Conservation (phyloP, 106 monocot genomes). For the Ottelia alismoides region DNA sequence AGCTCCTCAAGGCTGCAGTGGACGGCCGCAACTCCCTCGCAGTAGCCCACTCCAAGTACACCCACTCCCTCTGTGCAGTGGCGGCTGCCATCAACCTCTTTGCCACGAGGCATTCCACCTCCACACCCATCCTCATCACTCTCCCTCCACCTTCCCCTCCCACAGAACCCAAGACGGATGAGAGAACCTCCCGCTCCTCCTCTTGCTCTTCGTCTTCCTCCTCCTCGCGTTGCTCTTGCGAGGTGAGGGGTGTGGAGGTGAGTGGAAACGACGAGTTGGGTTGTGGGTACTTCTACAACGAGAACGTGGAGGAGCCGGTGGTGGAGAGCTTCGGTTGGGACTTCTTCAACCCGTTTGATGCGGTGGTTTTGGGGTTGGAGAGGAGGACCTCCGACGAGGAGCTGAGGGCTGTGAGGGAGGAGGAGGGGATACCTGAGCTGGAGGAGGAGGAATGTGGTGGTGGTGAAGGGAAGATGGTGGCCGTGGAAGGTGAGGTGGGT, state of each 20-base stretch:
- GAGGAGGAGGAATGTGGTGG: constrained; percentile 37
- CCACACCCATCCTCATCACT: constrained; percentile 42
- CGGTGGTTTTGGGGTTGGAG: constrained; percentile 20
- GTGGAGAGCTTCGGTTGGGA: constrained; percentile 67
- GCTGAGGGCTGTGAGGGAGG: constrained; percentile 61
- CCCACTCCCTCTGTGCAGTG: constrained; percentile 50
- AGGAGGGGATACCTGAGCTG: constrained; percentile 85
- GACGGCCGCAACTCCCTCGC: constrained; percentile 56
- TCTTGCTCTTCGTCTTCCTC: constrained; percentile 15
- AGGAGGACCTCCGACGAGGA: constrained; percentile 57
- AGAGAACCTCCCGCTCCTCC: constrained; percentile 23
- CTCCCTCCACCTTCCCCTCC: constrained; percentile 17
- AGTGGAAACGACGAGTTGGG: constrained; percentile 15
- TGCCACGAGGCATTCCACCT: constrained; percentile 60
- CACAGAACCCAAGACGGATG: constrained; percentile 26
- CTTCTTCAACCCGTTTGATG: constrained; percentile 91
- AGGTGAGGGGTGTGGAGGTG: constrained; percentile 8
- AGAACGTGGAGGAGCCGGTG: constrained; percentile 12
- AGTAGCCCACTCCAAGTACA: constrained; percentile 46
- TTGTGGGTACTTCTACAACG: constrained; percentile 31
- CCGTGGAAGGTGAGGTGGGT: constrained; percentile 1
- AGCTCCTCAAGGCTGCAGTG: constrained; percentile 72
- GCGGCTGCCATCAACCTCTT: constrained; percentile 60
- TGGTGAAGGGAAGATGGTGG: constrained; percentile 5
- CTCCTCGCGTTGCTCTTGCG: constrained; percentile 6